These are phyloP conservation scores for Vitis riparia DNA, from an alignment of 164 flowering plant species.

Conservation along the genomic window DNA sequence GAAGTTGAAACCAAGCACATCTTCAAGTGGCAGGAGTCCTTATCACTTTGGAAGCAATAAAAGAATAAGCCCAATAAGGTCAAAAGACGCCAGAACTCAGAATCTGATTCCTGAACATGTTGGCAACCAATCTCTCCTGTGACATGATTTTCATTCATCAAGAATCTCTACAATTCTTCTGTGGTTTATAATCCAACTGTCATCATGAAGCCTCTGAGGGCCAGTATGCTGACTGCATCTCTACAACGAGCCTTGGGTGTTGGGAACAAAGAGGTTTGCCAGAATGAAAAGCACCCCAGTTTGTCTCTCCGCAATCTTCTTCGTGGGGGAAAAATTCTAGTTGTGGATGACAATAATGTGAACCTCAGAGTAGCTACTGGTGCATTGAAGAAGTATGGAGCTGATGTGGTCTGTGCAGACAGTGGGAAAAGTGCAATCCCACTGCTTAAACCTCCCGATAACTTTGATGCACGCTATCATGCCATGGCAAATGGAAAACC, in stretches of 20 bases:
- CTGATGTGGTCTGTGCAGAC: conserved; percentile 70
- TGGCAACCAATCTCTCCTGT: too few species aligned
- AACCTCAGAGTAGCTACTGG: conserved; percentile 88
- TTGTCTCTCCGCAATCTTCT: conserved; percentile 58
- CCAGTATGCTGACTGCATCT: conserved; percentile 79
- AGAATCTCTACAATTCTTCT: too few species aligned
- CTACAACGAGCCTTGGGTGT: conserved; percentile 74
- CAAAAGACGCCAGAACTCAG: too few species aligned
- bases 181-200: conserved; percentile 40
- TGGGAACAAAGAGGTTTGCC: conserved; percentile 46
- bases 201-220: conserved; percentile 81
- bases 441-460: conserved; percentile 72
- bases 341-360: conserved; percentile 86
- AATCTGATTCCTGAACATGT: too few species aligned
- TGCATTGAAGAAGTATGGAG: conserved; percentile 90
- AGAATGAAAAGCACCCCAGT: conserved; percentile 46
- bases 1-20: too few species aligned
- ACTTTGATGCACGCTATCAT: conserved; percentile 50
- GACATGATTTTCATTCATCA: too few species aligned
- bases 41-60: too few species aligned
- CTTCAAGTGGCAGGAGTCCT: too few species aligned
- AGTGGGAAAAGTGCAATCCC: conserved; percentile 67
- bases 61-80: too few species aligned
- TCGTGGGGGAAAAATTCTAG: conserved; percentile 68
- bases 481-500: too few species aligned